Percentiles rank a stretch among this genome's conserved stretches.
Evolutionary conservation across 306 rosid genomes (phyloP).

Genomic region (Cucumis cinereus): DNA sequence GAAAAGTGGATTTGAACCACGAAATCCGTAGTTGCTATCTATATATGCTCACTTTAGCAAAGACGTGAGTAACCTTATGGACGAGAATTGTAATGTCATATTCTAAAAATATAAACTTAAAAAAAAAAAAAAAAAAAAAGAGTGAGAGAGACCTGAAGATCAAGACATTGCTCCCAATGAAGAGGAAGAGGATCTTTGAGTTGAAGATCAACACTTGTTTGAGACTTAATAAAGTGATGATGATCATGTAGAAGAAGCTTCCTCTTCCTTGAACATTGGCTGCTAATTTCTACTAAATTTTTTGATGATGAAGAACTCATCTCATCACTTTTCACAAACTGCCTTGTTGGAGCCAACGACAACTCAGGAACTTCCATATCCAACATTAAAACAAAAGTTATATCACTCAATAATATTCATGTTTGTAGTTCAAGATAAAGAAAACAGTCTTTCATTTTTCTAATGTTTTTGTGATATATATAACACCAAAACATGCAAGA

Average conservation of each 20-base stretch:
- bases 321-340: not conserved
- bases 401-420: no score
- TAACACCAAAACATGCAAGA: constrained; percentile 5
- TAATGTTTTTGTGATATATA: not conserved
- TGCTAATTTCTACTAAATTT: constrained; percentile 1
- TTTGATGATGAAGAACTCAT: constrained; percentile 4
- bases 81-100: not conserved
- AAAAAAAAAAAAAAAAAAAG: not conserved
- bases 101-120: not conserved
- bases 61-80: not conserved
- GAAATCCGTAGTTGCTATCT: no score
- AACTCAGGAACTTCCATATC: constrained; percentile 25
- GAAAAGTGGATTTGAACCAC: no score
- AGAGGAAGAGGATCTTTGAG: constrained; percentile 29
- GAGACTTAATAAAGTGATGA: constrained; percentile 3
- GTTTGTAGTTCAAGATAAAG: not conserved
- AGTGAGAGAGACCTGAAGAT: constrained; percentile 22
- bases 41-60: no score
- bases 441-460: not conserved
- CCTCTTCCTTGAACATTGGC: constrained; percentile 15
- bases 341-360: constrained; percentile 23
- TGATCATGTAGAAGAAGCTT: constrained; percentile 17
- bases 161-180: constrained; percentile 50
- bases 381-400: not conserved
- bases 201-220: constrained; percentile 28